A percentile compares a stretch with the other conserved stretches of the same genome.
phyloP scores from a whole-genome alignment of 495 filamentous ascomycete genomes.

The Annulohypoxylon stygium region DNA sequence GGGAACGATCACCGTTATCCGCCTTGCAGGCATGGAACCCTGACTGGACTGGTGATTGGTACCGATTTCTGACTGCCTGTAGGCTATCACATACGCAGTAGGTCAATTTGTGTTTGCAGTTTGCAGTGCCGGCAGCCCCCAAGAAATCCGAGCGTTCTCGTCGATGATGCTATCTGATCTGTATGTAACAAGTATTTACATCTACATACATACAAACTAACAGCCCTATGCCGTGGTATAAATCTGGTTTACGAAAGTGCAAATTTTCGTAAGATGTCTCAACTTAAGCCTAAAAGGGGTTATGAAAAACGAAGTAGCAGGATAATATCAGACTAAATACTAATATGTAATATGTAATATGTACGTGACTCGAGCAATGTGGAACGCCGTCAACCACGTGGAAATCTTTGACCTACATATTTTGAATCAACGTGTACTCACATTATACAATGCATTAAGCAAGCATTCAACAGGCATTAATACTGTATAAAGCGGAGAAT shows the following conservation, averaged over 20 bases:
- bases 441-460: constrained; percentile 31
- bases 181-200: not conserved
- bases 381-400: constrained; percentile 46
- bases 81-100: constrained; percentile 34
- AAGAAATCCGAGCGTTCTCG: constrained; percentile 3
- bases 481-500: constrained; percentile 46
- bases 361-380: constrained; percentile 18
- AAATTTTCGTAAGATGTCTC: constrained; percentile 8
- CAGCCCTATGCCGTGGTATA: constrained; percentile 20
- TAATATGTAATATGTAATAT: not conserved
- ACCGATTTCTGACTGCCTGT: constrained; percentile 36
- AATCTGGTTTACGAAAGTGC: not conserved
- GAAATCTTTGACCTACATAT: constrained; percentile 18
- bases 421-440: constrained; percentile 23
- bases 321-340: not conserved
- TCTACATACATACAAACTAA: not conserved
- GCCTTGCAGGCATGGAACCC: constrained; percentile 39
- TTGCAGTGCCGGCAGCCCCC: constrained; percentile 35
- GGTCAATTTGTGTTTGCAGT: constrained; percentile 18
- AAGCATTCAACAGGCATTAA: constrained; percentile 38
- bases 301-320: constrained; percentile 3
- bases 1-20: constrained; percentile 44
- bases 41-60: constrained; percentile 30
- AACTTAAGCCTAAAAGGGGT: constrained; percentile 2
- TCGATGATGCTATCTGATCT: constrained; percentile 24